Evolutionary conservation across 345 rosid genomes (phyloP).

Genomic region (Melaleuca alternifolia): DNA sequence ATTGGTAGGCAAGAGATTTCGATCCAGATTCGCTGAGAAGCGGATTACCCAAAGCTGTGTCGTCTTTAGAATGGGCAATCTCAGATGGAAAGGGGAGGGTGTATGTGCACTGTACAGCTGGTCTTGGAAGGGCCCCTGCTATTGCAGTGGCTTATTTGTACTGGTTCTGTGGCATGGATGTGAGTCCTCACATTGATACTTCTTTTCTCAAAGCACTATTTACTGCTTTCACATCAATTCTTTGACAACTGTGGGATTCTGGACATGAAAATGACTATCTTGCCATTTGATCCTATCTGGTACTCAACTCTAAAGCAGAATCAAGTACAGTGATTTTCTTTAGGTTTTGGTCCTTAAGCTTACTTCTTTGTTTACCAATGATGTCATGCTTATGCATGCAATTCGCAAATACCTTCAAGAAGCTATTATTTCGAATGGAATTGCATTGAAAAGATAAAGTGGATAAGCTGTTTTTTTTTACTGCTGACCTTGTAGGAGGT

Average conservation of each 20-base stretch:
- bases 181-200: conserved; percentile 12
- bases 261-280: not conserved
- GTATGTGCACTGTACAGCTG: conserved; percentile 90
- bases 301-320: not conserved
- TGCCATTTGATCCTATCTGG: not conserved
- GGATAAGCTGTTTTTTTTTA: not conserved
- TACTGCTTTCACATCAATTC: not conserved
- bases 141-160: conserved; percentile 78
- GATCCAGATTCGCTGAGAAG: conserved; percentile 79
- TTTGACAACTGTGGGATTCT: not conserved
- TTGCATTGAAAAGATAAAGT: not conserved
- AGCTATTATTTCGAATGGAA: not conserved
- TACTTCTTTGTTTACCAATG: not conserved
- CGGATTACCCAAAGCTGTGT: conserved; percentile 70
- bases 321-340: not conserved
- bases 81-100: conserved; percentile 71
- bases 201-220: not conserved
- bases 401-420: not conserved
- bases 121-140: conserved; percentile 95
- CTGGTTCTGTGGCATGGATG: conserved; percentile 76
- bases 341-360: not conserved
- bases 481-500: not conserved
- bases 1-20: conserved; percentile 64
- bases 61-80: conserved; percentile 78
- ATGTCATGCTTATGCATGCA: not conserved